phyloP scores from a whole-genome alignment of 805 yeast species.

The Saccharomycopsis capsularis region DNA sequence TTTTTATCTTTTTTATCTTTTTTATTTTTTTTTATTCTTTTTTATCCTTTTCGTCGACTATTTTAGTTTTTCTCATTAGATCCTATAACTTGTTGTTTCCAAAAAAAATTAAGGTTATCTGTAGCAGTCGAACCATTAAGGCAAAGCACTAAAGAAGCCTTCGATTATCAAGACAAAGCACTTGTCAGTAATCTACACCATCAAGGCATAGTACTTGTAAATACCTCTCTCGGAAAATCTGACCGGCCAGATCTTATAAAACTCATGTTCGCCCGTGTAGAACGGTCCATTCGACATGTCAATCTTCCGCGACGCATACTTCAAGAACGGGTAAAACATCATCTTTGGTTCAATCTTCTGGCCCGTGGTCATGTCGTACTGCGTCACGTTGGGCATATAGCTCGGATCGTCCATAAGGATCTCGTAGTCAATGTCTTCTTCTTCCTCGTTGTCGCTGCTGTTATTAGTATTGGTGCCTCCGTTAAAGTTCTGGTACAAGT shows the following conservation, averaged over 20 bases:
- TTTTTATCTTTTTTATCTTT: no score
- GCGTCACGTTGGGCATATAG: slow-evolving; percentile 18
- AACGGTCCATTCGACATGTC: slow-evolving; percentile 49
- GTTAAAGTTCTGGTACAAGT: neutral
- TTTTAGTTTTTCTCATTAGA: no score
- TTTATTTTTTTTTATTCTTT: no score
- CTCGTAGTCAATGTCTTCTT: slow-evolving; percentile 20
- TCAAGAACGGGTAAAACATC: slow-evolving; percentile 42
- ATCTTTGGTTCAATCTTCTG: slow-evolving; percentile 40
- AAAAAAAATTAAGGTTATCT: no score
- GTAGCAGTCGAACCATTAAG: no score
- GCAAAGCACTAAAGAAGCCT: no score
- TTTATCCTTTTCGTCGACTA: no score
- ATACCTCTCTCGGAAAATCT: slow-evolving; percentile 46
- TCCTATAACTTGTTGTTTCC: no score
- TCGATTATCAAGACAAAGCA: no score
- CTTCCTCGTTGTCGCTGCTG: neutral
- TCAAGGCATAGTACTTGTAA: slow-evolving; percentile 50
- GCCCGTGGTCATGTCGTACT: slow-evolving; percentile 49
- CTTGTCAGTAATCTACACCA: no score
- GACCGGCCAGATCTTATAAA: slow-evolving; percentile 44
- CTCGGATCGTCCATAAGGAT: slow-evolving; percentile 19
- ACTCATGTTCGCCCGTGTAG: slow-evolving; percentile 29
- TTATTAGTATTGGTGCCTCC: slow-evolving; percentile 32
- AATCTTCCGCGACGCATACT: slow-evolving; percentile 46